These are phyloP conservation scores for Paracorniculantispora psalliotae DNA, from an alignment of 2,329 filamentous ascomycete species.

Conservation along the genomic window DNA sequence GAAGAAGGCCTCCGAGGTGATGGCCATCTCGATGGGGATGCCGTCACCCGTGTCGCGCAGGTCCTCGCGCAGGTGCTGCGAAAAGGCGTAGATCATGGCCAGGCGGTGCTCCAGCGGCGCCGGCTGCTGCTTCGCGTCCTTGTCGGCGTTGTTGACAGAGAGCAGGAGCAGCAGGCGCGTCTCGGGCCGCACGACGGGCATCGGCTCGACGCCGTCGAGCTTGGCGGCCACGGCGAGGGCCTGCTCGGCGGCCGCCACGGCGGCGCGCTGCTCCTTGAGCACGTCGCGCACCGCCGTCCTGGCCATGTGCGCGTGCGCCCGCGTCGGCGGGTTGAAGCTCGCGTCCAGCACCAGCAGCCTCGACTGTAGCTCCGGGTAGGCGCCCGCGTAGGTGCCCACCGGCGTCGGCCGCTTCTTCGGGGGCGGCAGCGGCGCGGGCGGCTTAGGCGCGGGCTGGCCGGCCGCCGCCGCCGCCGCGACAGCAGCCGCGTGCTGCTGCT, in stretches of 20 bases:
- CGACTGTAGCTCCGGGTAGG: background rate
- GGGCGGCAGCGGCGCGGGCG: background rate
- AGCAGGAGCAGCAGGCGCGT: conserved; percentile 53
- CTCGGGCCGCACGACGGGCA: conserved; percentile 7
- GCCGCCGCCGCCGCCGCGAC: background rate
- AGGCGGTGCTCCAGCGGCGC: conserved; percentile 64
- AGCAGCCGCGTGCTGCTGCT: background rate
- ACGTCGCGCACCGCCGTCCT: conserved; percentile 36
- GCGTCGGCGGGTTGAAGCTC: conserved; percentile 64
- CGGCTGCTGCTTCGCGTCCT: conserved; percentile 60
- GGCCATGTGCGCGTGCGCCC: conserved; percentile 55
- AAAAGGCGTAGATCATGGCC: conserved; percentile 67
- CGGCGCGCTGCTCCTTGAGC: conserved; percentile 10
- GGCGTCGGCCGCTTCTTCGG: conserved; percentile 9
- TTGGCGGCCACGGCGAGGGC: background rate
- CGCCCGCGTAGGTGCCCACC: conserved; percentile 20
- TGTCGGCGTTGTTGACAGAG: conserved; percentile 61
- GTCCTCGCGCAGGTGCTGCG: conserved; percentile 44
- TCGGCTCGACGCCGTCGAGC: conserved; percentile 9
- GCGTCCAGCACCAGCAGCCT: conserved; percentile 58
- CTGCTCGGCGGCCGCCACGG: background rate
- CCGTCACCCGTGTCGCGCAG: conserved; percentile 10
- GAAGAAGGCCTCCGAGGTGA: conserved; percentile 71
- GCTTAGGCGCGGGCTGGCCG: background rate
- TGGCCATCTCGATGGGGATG: conserved; percentile 56